Evolutionary conservation across 2,329 filamentous ascomycete species (phyloP).

Genomic region (Phaeosphaeriaceae sp.): DNA sequence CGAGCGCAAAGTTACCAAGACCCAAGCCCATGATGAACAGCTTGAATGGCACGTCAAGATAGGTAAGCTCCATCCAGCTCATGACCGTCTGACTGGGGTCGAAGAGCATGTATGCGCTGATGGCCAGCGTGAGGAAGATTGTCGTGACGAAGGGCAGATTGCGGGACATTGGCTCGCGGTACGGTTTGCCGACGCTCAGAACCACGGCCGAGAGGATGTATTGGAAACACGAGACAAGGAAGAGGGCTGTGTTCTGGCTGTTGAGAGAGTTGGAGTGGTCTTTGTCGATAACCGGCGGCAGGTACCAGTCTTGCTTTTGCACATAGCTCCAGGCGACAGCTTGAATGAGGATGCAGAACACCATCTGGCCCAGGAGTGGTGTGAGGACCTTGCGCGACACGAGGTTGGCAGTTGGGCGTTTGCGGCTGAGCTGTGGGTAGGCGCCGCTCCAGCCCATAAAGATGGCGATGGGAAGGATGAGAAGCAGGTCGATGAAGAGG

Average conservation of each 20-base stretch:
- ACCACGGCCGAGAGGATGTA: constrained; percentile 92
- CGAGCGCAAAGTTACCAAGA: constrained; percentile 69
- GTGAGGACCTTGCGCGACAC: constrained; percentile 92
- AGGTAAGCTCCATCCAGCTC: constrained; percentile 84
- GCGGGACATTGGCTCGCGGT: constrained; percentile 77
- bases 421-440: constrained; percentile 76
- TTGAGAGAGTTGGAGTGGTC: constrained; percentile 87
- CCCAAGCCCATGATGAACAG: constrained; percentile 75
- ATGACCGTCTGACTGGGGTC: constrained; percentile 73
- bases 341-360: constrained; percentile 80
- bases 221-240: constrained; percentile 90
- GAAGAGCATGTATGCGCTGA: constrained; percentile 82
- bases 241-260: constrained; percentile 91
- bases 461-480: constrained; percentile 95
- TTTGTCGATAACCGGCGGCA: constrained; percentile 76
- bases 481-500: constrained; percentile 88
- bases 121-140: constrained; percentile 69
- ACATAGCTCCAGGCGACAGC: constrained; percentile 76
- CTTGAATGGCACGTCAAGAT: constrained; percentile 75
- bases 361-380: constrained; percentile 87
- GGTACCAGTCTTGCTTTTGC: constrained; percentile 81
- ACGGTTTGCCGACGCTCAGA: constrained; percentile 88
- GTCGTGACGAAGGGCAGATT: constrained; percentile 89
- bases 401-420: constrained; percentile 88
- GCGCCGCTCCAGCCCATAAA: constrained; percentile 99